Base-by-base conservation (phyloP, 2,329 filamentous ascomycete species). In the Drechmeria coniospora region DNA sequence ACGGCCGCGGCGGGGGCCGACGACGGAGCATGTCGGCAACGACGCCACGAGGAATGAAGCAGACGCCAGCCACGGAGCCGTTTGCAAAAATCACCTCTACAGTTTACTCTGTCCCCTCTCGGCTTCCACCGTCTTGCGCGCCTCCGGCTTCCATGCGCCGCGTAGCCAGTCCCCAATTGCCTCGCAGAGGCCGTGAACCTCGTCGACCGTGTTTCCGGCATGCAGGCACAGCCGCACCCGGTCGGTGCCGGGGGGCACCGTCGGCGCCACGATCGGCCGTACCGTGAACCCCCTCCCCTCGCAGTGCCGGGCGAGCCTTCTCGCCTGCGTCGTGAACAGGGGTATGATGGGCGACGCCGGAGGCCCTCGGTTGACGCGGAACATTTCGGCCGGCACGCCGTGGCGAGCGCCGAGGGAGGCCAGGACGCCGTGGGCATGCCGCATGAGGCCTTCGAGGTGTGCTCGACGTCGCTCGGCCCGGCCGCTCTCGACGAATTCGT, bases 191-290 rank as follows among this genome's bases (percentile, higher is more conserved):
- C 53, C 57, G 5, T 73, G 58, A 1, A 79, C 56, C 32, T 81
- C 59, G 4, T 55, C 50, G 6, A 52, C 33, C 0, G 67, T 74
- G 35, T 81, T 82, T 0, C 65, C 69, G 0, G 74, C 70, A 47
- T 82, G 77, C 3, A 82, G 45, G 45, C 75, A 80, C 0, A 82
- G 56, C 7, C 77, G 54, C 1, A 81, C 66, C 8, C 77, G 56
- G 43, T 79, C 72, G 5, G 56, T 66, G 0, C 75, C 74, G 2
- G 44, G 48, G 0, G 74, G 72, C 2, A 82, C 74, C 0, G 75
- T 81, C 0, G 77, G 77, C 2, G 73, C 60, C 32, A 80, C 71
- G 11, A 81, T 78, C 0, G 74, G 63, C 2, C 76, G 59, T 0
- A 79, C 67, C 23, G 74, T 55, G 30, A 69, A 72, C 0, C 72